A percentile compares a stretch with the other conserved stretches of the same genome.
These are phyloP conservation scores for Betula pendula DNA, from an alignment of 306 rosid species.

Conservation along the genomic window DNA sequence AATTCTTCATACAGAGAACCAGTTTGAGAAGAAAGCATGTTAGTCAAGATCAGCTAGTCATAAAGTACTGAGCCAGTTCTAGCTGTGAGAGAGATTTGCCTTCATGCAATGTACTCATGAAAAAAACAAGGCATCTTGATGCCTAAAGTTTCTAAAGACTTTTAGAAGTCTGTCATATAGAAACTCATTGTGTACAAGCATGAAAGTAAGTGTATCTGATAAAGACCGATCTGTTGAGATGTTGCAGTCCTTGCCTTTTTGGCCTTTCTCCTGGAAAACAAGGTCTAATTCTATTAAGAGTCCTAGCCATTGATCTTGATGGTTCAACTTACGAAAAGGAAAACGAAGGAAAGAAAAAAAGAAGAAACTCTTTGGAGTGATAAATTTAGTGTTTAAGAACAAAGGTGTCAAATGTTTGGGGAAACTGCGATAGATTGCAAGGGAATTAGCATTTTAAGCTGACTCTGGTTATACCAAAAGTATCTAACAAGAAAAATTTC, in stretches of 20 bases:
- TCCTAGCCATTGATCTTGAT: neutral
- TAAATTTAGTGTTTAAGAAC: neutral
- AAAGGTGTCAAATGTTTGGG: neutral
- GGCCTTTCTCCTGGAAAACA: neutral
- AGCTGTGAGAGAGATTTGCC: neutral
- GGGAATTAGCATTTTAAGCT: neutral
- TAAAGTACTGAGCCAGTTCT: neutral
- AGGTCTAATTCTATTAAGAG: neutral
- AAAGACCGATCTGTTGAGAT: neutral
- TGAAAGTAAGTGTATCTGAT: neutral
- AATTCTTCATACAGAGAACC: neutral
- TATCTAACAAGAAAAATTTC: neutral
- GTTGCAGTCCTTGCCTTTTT: neutral
- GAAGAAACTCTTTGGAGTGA: neutral
- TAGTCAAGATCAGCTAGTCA: neutral
- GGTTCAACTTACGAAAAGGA: neutral
- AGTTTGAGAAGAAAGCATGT: neutral
- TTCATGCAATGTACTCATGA: neutral
- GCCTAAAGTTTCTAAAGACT: neutral
- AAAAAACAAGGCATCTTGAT: neutral
- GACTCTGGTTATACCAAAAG: neutral
- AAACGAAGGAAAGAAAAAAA: neutral
- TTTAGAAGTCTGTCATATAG: neutral
- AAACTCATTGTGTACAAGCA: neutral
- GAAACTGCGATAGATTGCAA: neutral